Percentiles rank a stretch among this genome's conserved stretches.
These are phyloP conservation scores for Leucoagaricus sp. DNA, from an alignment of 1,284 basidiomycete genomes.

Conservation along the genomic window DNA sequence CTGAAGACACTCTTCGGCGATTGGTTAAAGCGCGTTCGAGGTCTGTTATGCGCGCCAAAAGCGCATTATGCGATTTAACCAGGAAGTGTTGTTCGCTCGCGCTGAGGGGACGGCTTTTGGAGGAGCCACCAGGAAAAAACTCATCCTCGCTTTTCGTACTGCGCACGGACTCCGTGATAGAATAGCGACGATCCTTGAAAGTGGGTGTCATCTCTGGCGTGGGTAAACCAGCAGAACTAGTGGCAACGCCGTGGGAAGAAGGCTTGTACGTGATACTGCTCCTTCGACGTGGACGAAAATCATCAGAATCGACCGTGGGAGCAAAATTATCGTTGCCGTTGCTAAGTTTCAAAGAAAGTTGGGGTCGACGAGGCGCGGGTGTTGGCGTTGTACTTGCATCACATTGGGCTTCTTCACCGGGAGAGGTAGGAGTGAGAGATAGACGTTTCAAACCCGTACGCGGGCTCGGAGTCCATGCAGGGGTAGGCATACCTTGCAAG, in stretches of 20 bases:
- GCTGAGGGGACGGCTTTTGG: slow-evolving; percentile 52
- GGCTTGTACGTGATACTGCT: slow-evolving; percentile 75
- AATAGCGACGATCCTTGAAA: slow-evolving; percentile 43
- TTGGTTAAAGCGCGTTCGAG: slow-evolving; percentile 68
- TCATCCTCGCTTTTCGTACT: slow-evolving; percentile 38
- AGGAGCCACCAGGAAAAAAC: slow-evolving; percentile 36
- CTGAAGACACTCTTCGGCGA: slow-evolving; percentile 40
- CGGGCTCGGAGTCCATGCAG: slow-evolving; percentile 49
- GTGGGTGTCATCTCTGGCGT: slow-evolving; percentile 76
- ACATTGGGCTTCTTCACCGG: slow-evolving; percentile 27
- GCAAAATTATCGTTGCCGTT: slow-evolving; percentile 27
- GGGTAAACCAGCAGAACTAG: slow-evolving; percentile 51
- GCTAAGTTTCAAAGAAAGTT: slow-evolving; percentile 29
- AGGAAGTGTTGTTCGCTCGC: slow-evolving; percentile 79
- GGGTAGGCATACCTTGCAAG: slow-evolving; percentile 52
- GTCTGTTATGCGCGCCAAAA: slow-evolving; percentile 77
- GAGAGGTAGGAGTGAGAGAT: slow-evolving; percentile 31
- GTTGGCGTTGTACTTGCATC: slow-evolving; percentile 21
- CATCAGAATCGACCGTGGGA: slow-evolving; percentile 21
- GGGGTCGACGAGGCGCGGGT: slow-evolving; percentile 27
- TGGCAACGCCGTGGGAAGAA: slow-evolving; percentile 41
- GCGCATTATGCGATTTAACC: slow-evolving; percentile 76
- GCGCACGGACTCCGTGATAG: slow-evolving; percentile 31
- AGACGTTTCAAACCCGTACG: slow-evolving; percentile 50
- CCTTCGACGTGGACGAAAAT: slow-evolving; percentile 35